These are phyloP conservation scores for Piper longum DNA, from an alignment of 164 flowering plant species.

Conservation along the genomic window DNA sequence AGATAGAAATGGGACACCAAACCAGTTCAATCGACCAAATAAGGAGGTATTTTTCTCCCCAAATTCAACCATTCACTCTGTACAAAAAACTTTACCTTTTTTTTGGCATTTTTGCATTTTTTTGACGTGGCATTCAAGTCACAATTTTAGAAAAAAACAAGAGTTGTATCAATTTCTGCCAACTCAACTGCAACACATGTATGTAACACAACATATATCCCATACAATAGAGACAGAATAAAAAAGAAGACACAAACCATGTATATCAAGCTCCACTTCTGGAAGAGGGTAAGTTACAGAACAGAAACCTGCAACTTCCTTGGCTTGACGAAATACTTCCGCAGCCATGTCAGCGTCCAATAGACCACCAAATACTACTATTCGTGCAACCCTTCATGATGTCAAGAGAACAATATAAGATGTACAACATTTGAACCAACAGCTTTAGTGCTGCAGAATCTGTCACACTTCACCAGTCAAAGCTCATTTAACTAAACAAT, in stretches of 20 bases:
- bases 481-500: not conserved
- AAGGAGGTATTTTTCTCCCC: too few relatives aligned
- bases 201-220: not conserved
- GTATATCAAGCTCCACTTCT: slow-evolving; percentile 43
- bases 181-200: too few relatives aligned
- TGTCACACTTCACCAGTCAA: not conserved
- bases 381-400: slow-evolving; percentile 66
- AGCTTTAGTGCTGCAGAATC: not conserved
- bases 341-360: slow-evolving; percentile 60
- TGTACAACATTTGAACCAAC: not conserved
- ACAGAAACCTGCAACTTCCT: slow-evolving; percentile 46
- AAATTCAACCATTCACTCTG: too few relatives aligned
- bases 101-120: too few relatives aligned
- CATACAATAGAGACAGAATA: slow-evolving; percentile 1
- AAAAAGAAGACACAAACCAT: slow-evolving; percentile 36
- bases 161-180: too few relatives aligned
- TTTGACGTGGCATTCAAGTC: not conserved
- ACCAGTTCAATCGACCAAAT: too few relatives aligned
- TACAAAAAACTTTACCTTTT: too few relatives aligned
- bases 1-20: too few relatives aligned
- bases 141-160: too few relatives aligned
- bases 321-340: slow-evolving; percentile 43
- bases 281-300: slow-evolving; percentile 80
- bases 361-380: slow-evolving; percentile 80
- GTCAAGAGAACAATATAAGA: not conserved